Conservation (phyloP, 441 rosid species). For the Pelargonium fulgidum region DNA sequence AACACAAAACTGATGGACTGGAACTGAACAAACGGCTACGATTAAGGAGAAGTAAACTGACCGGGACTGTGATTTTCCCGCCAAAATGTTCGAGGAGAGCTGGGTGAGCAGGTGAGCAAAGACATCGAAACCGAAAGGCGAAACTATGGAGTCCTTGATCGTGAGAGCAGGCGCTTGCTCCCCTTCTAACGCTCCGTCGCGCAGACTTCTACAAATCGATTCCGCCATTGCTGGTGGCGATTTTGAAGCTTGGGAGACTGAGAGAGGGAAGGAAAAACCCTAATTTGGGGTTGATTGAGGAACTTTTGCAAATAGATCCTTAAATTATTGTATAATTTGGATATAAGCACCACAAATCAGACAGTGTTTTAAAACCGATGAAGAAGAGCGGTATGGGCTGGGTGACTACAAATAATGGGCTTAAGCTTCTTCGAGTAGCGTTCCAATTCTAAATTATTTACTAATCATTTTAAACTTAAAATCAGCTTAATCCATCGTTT, state of each 20-base stretch:
- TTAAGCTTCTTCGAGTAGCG: too few relatives aligned
- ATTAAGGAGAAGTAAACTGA: constrained; percentile 18
- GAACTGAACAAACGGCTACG: not conserved
- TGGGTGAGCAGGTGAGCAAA: constrained; percentile 55
- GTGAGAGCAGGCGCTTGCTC: constrained; percentile 76
- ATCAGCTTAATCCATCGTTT: too few relatives aligned
- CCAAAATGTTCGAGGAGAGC: constrained; percentile 49
- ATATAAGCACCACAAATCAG: not conserved
- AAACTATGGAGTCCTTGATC: constrained; percentile 51
- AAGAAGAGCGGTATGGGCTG: too few relatives aligned
- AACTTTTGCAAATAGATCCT: constrained; percentile 9
- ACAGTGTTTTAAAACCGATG: too few relatives aligned
- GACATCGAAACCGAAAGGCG: constrained; percentile 64
- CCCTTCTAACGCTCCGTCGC: constrained; percentile 83
- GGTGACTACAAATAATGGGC: too few relatives aligned
- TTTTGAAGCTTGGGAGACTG: not conserved
- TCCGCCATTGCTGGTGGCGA: constrained; percentile 49
- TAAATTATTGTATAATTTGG: not conserved
- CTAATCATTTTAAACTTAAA: too few relatives aligned
- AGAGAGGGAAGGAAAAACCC: constrained; percentile 16
- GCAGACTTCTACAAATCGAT: constrained; percentile 59
- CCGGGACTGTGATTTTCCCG: constrained; percentile 79
- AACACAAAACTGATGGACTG: not conserved
- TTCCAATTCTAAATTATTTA: too few relatives aligned
- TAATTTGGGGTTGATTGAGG: constrained; percentile 6